Evolutionary conservation across 2,329 filamentous ascomycete species (phyloP).

Genomic region (Cytospora piceae): DNA sequence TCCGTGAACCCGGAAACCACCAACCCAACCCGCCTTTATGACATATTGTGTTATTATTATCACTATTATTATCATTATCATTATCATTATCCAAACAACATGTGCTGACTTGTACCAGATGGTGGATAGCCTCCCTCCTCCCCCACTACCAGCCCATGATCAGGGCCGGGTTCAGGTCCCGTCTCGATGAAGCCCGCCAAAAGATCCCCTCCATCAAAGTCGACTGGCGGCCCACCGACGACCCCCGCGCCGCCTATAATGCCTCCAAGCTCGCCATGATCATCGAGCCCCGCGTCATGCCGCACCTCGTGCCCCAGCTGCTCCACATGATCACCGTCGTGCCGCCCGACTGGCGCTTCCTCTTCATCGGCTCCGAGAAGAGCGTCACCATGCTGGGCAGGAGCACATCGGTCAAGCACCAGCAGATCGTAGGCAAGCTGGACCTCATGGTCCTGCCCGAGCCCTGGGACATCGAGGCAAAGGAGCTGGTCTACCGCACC

Average conservation of each 20-base stretch:
- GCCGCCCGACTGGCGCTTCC: conserved; percentile 58
- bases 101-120: conserved; percentile 42
- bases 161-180: conserved; percentile 39
- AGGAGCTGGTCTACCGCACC: conserved; percentile 52
- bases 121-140: conserved; percentile 50
- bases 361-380: conserved; percentile 55
- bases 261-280: conserved; percentile 55
- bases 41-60: no score
- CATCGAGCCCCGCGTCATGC: conserved; percentile 53
- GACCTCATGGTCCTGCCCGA: conserved; percentile 53
- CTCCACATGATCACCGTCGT: conserved; percentile 57
- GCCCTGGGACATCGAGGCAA: conserved; percentile 50
- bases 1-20: neutral
- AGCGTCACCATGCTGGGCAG: conserved; percentile 51
- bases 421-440: conserved; percentile 56
- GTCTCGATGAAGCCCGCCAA: conserved; percentile 44
- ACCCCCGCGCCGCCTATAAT: conserved; percentile 48
- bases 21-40: neutral
- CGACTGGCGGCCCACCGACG: conserved; percentile 42
- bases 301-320: conserved; percentile 54
- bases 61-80: no score
- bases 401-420: conserved; percentile 27
- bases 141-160: conserved; percentile 48
- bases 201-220: conserved; percentile 46
- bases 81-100: neutral